Evolutionary conservation across 208 protist species (phyloP).

Genomic region (Porcisia deanei): DNA sequence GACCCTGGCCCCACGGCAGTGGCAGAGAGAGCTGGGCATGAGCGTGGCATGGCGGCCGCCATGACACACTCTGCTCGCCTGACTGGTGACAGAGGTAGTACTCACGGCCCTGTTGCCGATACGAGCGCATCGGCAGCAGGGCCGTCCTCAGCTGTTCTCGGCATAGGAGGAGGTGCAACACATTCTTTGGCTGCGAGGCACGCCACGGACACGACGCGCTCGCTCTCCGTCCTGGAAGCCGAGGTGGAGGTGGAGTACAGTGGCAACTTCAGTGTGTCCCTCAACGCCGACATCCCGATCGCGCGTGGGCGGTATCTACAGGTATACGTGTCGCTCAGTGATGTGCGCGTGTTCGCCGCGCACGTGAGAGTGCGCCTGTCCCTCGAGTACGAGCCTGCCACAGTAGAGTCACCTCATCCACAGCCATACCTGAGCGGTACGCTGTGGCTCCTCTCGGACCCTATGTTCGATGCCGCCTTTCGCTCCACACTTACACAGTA

Average conservation of each 20-base stretch:
- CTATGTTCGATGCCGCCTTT: conserved; percentile 74
- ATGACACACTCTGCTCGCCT: conserved; percentile 8
- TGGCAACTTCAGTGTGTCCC: conserved; percentile 61
- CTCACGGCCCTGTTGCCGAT: not conserved
- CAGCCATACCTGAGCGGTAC: conserved; percentile 66
- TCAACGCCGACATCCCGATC: conserved; percentile 73
- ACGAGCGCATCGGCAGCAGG: not conserved
- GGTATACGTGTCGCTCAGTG: conserved; percentile 61
- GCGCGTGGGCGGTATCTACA: conserved; percentile 71
- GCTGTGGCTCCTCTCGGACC: conserved; percentile 84
- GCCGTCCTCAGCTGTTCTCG: not conserved
- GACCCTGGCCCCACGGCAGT: not conserved
- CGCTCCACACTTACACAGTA: conserved; percentile 64
- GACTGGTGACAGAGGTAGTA: not conserved
- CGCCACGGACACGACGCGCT: conserved; percentile 26
- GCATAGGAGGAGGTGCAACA: not conserved
- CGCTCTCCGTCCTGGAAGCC: conserved; percentile 50
- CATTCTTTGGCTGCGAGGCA: not conserved
- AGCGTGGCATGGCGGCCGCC: conserved; percentile 1
- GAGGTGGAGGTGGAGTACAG: conserved; percentile 85
- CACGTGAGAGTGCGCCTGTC: conserved; percentile 56
- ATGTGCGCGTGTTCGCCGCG: conserved; percentile 45
- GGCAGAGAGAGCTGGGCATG: conserved; percentile 1
- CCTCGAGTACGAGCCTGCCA: conserved; percentile 67
- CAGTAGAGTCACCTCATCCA: conserved; percentile 58